Base-by-base conservation (phyloP, 2,329 filamentous ascomycete genomes). In the Fusarium anthophilum region DNA sequence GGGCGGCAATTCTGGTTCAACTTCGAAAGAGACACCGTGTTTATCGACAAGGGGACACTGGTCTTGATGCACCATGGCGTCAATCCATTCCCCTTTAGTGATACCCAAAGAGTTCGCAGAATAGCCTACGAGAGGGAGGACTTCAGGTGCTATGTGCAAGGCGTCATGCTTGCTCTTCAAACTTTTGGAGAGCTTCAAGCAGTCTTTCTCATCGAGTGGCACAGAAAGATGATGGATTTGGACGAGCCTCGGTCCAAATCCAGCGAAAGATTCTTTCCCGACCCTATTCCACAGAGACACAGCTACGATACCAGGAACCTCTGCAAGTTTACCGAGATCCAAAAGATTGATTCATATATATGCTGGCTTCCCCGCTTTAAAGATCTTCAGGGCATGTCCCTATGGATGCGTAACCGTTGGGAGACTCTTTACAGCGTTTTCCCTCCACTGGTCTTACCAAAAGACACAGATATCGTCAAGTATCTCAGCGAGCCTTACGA, bases 111-210 rank as follows among this genome's bases (percentile, higher is more conserved):
- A 24, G 8, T 38, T 13, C 32, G 20, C 13, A 17, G 20, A 38
- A 17, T 54, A 26, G 32, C 13, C 18, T 54, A 51, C 30, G 48
- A 35, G 17, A 51, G 6, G 22, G 12, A 6, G 28, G 4, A 3
- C 15, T 7, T 24, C 28, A 6, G 9, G 2, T 3, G 3, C 8
- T 18, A n/a, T 3, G 5, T 13, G 7, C 22, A 4, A 18, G 28
- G 10, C 12, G 6, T 35, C 48, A 24, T 2, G 30, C n/a, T 24
- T n/a, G 30, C 22, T 35, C 22, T 35, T 20, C 22, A 11, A 12
- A 13, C 8, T 22, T 54, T 53, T 10, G 13, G n/a, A 8, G 50
- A 53, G 32, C 32, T 26, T 22, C 32, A 26, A 28, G 32, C 38
- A 22, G 20, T 54, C n/a, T 28, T 54, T 54, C 32, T 54, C 50